Conservation (phyloP, 2,329 filamentous ascomycete genomes). For the Cryphonectria naterciae region DNA sequence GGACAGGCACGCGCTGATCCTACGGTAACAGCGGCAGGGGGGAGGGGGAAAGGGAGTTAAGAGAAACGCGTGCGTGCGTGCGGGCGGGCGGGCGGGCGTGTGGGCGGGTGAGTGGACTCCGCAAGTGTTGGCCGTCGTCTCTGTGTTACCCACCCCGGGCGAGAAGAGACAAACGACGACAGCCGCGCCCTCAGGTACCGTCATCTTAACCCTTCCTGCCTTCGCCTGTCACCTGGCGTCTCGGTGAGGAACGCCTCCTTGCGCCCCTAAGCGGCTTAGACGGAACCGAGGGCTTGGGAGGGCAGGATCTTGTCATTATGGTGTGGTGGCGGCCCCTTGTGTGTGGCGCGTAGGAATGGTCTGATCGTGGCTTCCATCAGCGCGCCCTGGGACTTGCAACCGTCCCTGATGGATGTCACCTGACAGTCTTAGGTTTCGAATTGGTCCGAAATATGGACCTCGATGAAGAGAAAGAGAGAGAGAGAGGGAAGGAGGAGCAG, state of each 20-base stretch:
- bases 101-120: not conserved
- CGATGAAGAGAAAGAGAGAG: not conserved
- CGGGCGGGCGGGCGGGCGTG: not conserved
- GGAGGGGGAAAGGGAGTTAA: too few relatives aligned
- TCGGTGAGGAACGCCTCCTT: not conserved
- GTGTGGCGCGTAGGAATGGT: not conserved
- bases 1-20: constrained; percentile 1
- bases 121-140: too few relatives aligned
- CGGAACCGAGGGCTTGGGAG: not conserved
- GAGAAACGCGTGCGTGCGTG: not conserved
- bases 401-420: not conserved
- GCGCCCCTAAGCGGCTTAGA: not conserved
- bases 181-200: not conserved
- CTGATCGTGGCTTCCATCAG: constrained; percentile 1
- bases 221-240: not conserved
- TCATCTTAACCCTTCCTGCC: too few relatives aligned
- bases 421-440: not conserved
- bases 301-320: not conserved
- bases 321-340: not conserved
- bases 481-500: too few relatives aligned
- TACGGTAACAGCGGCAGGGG: not conserved
- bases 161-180: not conserved
- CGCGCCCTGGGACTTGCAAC: not conserved
- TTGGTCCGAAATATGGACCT: not conserved
- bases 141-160: not conserved